Base-by-base conservation (phyloP, 2,329 filamentous ascomycete species). In the Cladosporium sp. region DNA sequence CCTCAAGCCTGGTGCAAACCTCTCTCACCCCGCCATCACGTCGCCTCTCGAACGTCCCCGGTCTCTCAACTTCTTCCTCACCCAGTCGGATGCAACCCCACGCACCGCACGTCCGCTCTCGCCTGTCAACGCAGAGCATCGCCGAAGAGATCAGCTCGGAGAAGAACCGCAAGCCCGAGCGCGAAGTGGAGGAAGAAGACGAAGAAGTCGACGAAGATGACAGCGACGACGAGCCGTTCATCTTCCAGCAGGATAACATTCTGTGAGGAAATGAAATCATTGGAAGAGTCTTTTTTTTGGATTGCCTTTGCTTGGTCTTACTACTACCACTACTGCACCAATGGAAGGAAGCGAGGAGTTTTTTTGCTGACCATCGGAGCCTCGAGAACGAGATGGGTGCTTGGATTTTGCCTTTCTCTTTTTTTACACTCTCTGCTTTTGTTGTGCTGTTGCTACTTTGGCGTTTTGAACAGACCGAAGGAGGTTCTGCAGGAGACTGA, bases 1-100 rank as follows among this genome's bases (percentile, higher is more conserved):
- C 92, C 0, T 98, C 94, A 0, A 85, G 93, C 72, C 87, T 96
- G 71, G 81, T 97, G 65, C 91, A 96, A 56, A 87, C 91, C 46
- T 95, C 92, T 0, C 92, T 91, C 5, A 91, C 87, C 66, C 91
- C 93, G 0, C 88, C 87, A 1, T 88, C 90, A 67, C 91, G 93
- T 76, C 90, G 91, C 62, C 84, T 93, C 0, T 86, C 86, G 6
- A 86, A 84, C 54, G 85, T 88, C 14, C 86, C 87, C 23, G 84
- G 84, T 6, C 85, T 88, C 80, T 97, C 93, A 4, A 89, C 89
- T 13, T 94, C 92, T 0, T 94, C 93, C 0, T 97, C 93, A 11
- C 93, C 93, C 1, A 92, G 91, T n/a, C 71, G 81, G 91, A 11
- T 92, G 94, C 74, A 97, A 92, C 92, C 93, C 1, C 93, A 98